These are phyloP conservation scores for Citrullus amarus DNA, from an alignment of 306 rosid species.

Conservation along the genomic window DNA sequence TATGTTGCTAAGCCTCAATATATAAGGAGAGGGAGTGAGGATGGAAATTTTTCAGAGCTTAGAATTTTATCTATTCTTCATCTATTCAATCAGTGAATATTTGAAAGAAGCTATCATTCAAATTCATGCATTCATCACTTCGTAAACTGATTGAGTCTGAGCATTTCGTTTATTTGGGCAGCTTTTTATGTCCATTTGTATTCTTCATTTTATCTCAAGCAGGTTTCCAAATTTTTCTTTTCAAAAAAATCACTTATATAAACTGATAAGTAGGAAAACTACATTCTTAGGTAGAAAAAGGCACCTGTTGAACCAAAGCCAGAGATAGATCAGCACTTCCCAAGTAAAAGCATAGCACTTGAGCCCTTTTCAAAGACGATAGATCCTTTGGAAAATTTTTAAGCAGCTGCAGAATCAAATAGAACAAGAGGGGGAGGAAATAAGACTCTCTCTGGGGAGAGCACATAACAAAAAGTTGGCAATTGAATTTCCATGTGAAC, in stretches of 20 bases:
- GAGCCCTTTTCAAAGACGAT: conserved; percentile 67
- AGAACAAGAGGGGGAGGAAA: neutral
- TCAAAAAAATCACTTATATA: neutral
- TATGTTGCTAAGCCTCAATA: neutral
- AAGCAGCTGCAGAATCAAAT: conserved; percentile 38
- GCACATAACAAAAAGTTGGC: neutral
- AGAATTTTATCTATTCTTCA: neutral
- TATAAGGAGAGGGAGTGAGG: neutral
- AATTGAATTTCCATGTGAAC: neutral
- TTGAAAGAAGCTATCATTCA: neutral
- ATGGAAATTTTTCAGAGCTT: neutral
- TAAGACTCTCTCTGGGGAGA: neutral
- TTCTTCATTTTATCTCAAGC: neutral
- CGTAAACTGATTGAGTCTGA: neutral
- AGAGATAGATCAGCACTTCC: conserved; percentile 49
- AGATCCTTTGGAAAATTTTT: conserved; percentile 73
- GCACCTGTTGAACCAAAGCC: conserved; percentile 62
- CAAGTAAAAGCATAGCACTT: conserved; percentile 65
- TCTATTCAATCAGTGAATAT: neutral
- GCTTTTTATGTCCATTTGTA: neutral
- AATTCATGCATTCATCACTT: neutral
- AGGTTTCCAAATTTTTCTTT: neutral
- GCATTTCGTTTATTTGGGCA: neutral
- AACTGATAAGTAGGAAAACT: neutral
- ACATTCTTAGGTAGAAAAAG: conserved; percentile 5